These are phyloP conservation scores for Starmerella kuoi DNA, from an alignment of 805 yeast species.

Conservation along the genomic window DNA sequence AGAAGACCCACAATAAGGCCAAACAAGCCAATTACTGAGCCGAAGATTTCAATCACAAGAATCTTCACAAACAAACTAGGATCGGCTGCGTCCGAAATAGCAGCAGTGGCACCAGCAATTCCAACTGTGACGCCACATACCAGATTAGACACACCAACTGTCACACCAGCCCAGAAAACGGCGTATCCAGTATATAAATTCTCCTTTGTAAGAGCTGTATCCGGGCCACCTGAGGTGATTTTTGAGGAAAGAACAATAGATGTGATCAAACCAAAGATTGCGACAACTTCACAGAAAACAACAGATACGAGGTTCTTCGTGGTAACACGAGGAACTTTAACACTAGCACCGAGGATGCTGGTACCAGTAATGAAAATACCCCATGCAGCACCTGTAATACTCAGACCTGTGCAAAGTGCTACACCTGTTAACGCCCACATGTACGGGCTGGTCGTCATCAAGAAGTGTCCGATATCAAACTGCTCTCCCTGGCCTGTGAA, in stretches of 20 bases:
- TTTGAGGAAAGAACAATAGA: slow-evolving; percentile 94
- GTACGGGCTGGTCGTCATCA: slow-evolving; percentile 79
- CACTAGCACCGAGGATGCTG: slow-evolving; percentile 94
- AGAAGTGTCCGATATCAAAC: slow-evolving; percentile 82
- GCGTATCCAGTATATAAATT: slow-evolving; percentile 92
- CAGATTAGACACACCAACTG: slow-evolving; percentile 86
- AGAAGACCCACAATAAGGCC: slow-evolving; percentile 96
- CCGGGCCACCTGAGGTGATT: slow-evolving; percentile 51
- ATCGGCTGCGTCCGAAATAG: slow-evolving; percentile 95
- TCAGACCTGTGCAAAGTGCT: slow-evolving; percentile 78
- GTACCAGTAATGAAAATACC: slow-evolving; percentile 95
- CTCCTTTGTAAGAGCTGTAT: slow-evolving; percentile 55
- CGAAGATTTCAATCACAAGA: slow-evolving; percentile 92
- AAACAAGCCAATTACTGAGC: slow-evolving; percentile 87
- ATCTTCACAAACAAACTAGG: slow-evolving; percentile 89
- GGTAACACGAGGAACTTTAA: slow-evolving; percentile 91
- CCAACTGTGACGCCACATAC: slow-evolving; percentile 97
- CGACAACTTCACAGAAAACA: slow-evolving; percentile 98
- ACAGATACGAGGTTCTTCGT: slow-evolving; percentile 93
- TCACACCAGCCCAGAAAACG: slow-evolving; percentile 94
- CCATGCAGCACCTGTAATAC: slow-evolving; percentile 98
- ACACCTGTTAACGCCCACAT: slow-evolving; percentile 95
- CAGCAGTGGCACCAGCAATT: slow-evolving; percentile 97
- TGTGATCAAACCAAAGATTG: slow-evolving; percentile 94
- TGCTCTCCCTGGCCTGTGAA: slow-evolving; percentile 88